Evolutionary conservation across 192 early-diverging fungal genomes (phyloP).

Genomic region (Coemansia interrupta): DNA sequence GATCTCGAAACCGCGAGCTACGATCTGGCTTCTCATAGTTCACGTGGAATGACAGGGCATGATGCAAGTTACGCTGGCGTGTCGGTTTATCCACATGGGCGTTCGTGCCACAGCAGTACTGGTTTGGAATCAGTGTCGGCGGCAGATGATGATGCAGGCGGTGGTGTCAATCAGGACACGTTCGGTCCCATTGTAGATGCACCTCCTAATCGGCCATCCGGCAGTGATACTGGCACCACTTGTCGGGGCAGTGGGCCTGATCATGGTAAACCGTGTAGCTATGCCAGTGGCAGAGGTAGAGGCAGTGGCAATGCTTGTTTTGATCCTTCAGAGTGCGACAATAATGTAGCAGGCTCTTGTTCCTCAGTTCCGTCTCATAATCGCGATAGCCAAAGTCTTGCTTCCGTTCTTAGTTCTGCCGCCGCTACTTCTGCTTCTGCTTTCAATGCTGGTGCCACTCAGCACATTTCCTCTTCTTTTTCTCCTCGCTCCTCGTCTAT

Average conservation of each 20-base stretch:
- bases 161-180: neutral
- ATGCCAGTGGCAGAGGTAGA: no score
- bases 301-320: neutral
- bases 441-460: neutral
- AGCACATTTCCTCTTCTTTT: neutral
- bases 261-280: no score
- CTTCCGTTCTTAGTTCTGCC: neutral
- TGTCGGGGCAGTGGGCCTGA: no score
- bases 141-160: neutral
- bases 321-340: neutral
- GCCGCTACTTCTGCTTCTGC: conserved; percentile 1
- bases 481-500: conserved; percentile 1
- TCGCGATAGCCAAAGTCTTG: neutral
- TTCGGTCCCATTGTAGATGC: no score
- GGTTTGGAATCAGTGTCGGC: no score
- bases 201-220: no score
- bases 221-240: no score
- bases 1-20: no score
- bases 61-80: neutral
- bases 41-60: neutral
- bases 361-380: conserved; percentile 2
- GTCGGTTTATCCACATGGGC: neutral
- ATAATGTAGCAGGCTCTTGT: conserved; percentile 3
- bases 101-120: no score
- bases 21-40: neutral